phyloP scores from a whole-genome alignment of 2,329 filamentous ascomycete genomes.

The Claviceps humidiphila region DNA sequence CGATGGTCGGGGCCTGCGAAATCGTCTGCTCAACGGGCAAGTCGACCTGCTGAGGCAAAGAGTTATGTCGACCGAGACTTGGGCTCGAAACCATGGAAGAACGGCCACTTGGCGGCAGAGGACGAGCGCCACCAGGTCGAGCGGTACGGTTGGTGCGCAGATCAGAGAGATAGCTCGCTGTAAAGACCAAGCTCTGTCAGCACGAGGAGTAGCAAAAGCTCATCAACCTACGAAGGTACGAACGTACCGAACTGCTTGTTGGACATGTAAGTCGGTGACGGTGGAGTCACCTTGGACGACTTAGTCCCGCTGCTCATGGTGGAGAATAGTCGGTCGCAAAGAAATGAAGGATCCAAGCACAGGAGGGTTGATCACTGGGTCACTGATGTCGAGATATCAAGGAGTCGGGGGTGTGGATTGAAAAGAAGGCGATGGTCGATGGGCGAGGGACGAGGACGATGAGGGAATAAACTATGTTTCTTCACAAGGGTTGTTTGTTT shows the following conservation, averaged over 20 bases:
- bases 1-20: conserved; percentile 26
- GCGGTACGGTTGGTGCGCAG: conserved; percentile 55
- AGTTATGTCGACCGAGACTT: conserved; percentile 18
- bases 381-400: background rate
- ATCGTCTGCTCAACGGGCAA: conserved; percentile 13
- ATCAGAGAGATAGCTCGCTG: conserved; percentile 58
- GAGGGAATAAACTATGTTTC: background rate
- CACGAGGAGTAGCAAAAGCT: background rate
- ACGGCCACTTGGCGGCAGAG: conserved; percentile 32
- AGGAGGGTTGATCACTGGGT: background rate
- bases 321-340: background rate
- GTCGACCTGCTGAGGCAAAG: conserved; percentile 15
- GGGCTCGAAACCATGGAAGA: conserved; percentile 15
- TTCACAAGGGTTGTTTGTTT: conserved; percentile 4
- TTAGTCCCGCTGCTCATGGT: conserved; percentile 20
- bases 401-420: background rate
- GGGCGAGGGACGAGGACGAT: background rate
- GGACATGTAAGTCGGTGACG: conserved; percentile 50
- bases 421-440: background rate
- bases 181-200: conserved; percentile 5
- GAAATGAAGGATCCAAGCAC: background rate
- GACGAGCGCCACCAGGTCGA: conserved; percentile 59
- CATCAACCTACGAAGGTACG: background rate
- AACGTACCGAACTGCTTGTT: conserved; percentile 51
- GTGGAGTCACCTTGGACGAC: conserved; percentile 44